phyloP scores from a whole-genome alignment of 1,284 basidiomycete genomes.

The Apiotrichum veenhuisii region DNA sequence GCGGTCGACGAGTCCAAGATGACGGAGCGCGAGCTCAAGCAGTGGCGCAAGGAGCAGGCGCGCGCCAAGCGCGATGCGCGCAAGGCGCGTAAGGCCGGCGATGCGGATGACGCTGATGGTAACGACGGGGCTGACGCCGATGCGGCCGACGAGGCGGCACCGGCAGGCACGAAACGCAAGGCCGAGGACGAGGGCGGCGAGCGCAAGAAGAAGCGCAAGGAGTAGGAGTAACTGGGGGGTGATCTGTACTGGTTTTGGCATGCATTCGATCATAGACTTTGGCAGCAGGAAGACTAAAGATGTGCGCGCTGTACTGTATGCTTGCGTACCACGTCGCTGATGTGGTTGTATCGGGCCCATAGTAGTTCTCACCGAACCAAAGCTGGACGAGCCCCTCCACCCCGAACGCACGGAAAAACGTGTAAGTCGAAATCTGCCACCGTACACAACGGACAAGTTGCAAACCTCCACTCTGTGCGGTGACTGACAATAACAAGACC shows the following conservation, averaged over 20 bases:
- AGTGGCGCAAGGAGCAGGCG: slow-evolving; percentile 42
- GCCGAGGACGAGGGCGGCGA: slow-evolving; percentile 38
- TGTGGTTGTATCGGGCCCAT: too few relatives aligned
- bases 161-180: slow-evolving; percentile 27
- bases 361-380: too few relatives aligned
- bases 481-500: too few relatives aligned
- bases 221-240: neutral
- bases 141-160: slow-evolving; percentile 11
- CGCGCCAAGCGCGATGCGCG: slow-evolving; percentile 38
- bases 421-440: too few relatives aligned
- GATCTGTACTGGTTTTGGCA: neutral
- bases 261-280: slow-evolving; percentile 1
- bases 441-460: too few relatives aligned
- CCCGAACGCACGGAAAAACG: too few relatives aligned
- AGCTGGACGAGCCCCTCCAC: too few relatives aligned
- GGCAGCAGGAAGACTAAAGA: too few relatives aligned
- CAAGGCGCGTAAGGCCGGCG: slow-evolving; percentile 40
- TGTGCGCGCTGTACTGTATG: too few relatives aligned
- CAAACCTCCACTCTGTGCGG: too few relatives aligned
- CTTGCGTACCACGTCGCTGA: too few relatives aligned
- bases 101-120: slow-evolving; percentile 5
- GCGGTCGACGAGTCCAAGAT: slow-evolving; percentile 31
- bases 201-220: slow-evolving; percentile 32
- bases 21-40: slow-evolving; percentile 36
- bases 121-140: slow-evolving; percentile 19